Percentiles rank a stretch among this genome's conserved stretches.
Evolutionary conservation across 257 asterid species (phyloP).

Genomic region (Nyctanthes arbortristis): DNA sequence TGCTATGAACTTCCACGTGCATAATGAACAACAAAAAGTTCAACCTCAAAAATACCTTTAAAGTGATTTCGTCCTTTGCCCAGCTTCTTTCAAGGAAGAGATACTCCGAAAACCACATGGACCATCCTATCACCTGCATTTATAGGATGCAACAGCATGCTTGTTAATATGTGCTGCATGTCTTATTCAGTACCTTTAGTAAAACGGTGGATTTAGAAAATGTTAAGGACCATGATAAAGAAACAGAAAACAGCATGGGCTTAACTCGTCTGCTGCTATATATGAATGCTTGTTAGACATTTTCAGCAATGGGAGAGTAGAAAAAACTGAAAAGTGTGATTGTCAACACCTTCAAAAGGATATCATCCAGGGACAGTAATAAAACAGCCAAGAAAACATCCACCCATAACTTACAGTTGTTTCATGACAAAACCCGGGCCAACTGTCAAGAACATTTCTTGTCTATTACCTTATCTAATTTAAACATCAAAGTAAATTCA

Average conservation of each 20-base stretch:
- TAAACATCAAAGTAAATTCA: not conserved
- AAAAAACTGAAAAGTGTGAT: not conserved
- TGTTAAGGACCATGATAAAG: constrained; percentile 3
- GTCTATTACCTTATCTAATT: not conserved
- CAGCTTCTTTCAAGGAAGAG: constrained; percentile 97
- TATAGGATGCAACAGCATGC: constrained; percentile 19
- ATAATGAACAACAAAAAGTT: not conserved
- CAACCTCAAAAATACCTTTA: constrained; percentile 57
- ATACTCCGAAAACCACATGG: constrained; percentile 98
- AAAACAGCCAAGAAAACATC: not conserved
- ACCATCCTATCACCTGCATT: constrained; percentile 96
- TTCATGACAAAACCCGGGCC: not conserved
- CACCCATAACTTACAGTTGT: not conserved
- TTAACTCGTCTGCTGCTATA: not conserved
- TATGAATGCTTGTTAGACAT: not conserved
- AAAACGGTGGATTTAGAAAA: not conserved
- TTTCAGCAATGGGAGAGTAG: not conserved
- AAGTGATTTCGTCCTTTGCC: constrained; percentile 90
- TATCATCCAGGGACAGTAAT: not conserved
- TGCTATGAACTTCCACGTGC: not conserved
- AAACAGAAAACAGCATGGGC: constrained; percentile 1
- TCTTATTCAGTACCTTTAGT: constrained; percentile 18
- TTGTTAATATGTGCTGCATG: not conserved
- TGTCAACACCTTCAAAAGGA: not conserved
- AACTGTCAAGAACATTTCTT: not conserved